Evolutionary conservation across 352 stramenopile species (phyloP).

Genomic region (Globisporangium sylvaticum): DNA sequence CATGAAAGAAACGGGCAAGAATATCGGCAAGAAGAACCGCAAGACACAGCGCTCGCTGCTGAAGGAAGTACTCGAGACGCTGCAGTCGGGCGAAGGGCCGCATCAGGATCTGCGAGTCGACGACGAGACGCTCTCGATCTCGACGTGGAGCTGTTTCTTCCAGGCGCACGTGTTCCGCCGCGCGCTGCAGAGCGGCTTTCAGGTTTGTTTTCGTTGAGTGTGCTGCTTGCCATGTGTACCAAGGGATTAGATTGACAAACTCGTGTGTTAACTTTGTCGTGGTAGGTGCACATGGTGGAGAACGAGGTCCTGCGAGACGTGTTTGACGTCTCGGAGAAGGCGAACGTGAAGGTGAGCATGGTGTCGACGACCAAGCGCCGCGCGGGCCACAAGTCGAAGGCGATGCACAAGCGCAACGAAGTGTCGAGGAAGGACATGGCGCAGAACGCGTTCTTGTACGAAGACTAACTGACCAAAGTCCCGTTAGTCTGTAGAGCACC

Average conservation of each 20-base stretch:
- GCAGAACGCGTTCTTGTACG: constrained; percentile 68
- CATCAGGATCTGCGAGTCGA: constrained; percentile 52
- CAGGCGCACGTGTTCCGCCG: constrained; percentile 59
- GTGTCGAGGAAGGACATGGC: constrained; percentile 45
- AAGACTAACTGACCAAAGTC: constrained; percentile 26
- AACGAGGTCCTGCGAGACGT: constrained; percentile 57
- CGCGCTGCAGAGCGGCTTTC: constrained; percentile 49
- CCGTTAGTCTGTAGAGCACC: neutral
- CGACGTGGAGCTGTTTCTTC: constrained; percentile 63
- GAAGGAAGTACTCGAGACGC: constrained; percentile 65
- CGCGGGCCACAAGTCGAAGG: constrained; percentile 40
- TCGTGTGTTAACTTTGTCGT: neutral
- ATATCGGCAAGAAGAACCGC: constrained; percentile 69
- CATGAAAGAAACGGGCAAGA: constrained; percentile 66
- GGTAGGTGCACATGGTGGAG: constrained; percentile 40
- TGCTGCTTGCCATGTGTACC: neutral
- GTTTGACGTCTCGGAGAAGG: constrained; percentile 56
- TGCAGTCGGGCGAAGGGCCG: constrained; percentile 49
- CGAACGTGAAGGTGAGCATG: constrained; percentile 43
- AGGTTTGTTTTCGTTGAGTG: constrained; percentile 26
- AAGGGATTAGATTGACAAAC: neutral
- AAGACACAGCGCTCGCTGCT: constrained; percentile 59
- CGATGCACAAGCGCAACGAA: constrained; percentile 53
- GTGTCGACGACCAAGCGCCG: constrained; percentile 44
- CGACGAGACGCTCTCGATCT: constrained; percentile 45